Conservation (phyloP, 140 eudicot genomes). For the Cichorium intybus region DNA sequence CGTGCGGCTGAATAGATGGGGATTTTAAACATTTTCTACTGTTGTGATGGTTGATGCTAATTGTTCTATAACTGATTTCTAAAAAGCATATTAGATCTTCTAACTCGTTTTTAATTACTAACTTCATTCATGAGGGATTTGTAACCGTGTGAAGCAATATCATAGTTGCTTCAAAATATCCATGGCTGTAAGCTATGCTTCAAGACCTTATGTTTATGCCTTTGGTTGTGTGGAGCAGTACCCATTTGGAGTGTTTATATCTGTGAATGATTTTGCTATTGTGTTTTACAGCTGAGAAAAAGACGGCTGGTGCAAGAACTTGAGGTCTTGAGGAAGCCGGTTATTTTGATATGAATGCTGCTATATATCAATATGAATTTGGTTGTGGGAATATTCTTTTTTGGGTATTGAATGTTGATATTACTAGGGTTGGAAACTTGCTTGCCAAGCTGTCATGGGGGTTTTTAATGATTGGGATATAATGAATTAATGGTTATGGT, state of each 20-base stretch:
- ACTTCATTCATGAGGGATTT: conserved; percentile 14
- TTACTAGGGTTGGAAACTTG: conserved; percentile 23
- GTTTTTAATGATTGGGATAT: conserved; percentile 23
- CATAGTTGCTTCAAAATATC: conserved; percentile 24
- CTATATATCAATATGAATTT: conserved; percentile 45
- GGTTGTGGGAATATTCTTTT: conserved; percentile 48
- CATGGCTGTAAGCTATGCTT: conserved; percentile 30
- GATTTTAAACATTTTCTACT: too few species aligned
- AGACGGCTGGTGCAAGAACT: conserved; percentile 94
- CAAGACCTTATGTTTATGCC: conserved; percentile 21
- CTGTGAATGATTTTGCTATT: conserved; percentile 64
- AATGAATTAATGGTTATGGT: conserved; percentile 28
- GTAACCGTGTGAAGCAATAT: conserved; percentile 13
- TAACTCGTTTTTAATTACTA: background rate
- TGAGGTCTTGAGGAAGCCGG: conserved; percentile 87
- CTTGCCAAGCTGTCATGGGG: conserved; percentile 24
- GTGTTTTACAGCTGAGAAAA: conserved; percentile 78
- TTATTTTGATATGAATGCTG: conserved; percentile 50
- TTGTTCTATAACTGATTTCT: too few species aligned
- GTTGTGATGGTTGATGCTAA: too few species aligned
- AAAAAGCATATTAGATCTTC: too few species aligned
- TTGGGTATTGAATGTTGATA: conserved; percentile 37
- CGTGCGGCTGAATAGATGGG: background rate
- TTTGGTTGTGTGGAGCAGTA: conserved; percentile 41
- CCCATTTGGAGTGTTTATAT: conserved; percentile 40